Base-by-base conservation (phyloP, 2,329 filamentous ascomycete genomes). In the Tolypocladium album region DNA sequence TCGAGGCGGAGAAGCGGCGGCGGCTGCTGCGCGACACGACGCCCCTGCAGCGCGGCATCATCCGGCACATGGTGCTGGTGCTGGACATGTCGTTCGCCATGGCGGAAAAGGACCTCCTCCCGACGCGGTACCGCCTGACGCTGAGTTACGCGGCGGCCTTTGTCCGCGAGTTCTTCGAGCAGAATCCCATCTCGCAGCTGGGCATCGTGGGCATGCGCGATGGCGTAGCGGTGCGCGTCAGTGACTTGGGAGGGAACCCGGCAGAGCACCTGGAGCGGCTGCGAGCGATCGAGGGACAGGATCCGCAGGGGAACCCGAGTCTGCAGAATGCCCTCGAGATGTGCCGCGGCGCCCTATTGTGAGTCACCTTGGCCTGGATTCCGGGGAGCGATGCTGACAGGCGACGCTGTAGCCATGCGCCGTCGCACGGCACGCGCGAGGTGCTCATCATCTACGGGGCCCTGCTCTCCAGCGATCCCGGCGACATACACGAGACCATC, bases 141-240 rank as follows among this genome's bases (percentile, higher is more conserved):
- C 81, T 97, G 69, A 87, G 87, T 64, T 95, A 92, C 74, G 88
- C 92, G 20, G 84, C 88, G 64, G 88, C 92, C 60, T 99, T 97
- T 73, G 88, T 97, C 56, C 83, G 87, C 61, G 93, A 97, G 72
- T 99, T 91, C 76, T 99, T 97, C 71, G 94, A 97, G 75, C 94
- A 99, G 75, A 99, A 99, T 69, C 94, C 94, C 13, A 97, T 99
- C 65, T 96, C 92, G 12, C 94, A 99, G 75, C 83, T 99, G 60
- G 92, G 89, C 31, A 88, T 99, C 38, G 79, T 99, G 45, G 93
- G 90, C 57, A 96, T 97, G 89, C 85, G 90, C 63, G 94, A 97
- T 71, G 94, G 94, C 20, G 80, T 97, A 20, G 92, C 92, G 2
- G 79, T 95, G 31, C 81, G 90, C 45, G 84, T 99, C 64, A 94